Percentiles rank a stretch among this genome's conserved stretches.
Evolutionary conservation across 306 rosid species (phyloP).

Genomic region (Quercus agrifolia): DNA sequence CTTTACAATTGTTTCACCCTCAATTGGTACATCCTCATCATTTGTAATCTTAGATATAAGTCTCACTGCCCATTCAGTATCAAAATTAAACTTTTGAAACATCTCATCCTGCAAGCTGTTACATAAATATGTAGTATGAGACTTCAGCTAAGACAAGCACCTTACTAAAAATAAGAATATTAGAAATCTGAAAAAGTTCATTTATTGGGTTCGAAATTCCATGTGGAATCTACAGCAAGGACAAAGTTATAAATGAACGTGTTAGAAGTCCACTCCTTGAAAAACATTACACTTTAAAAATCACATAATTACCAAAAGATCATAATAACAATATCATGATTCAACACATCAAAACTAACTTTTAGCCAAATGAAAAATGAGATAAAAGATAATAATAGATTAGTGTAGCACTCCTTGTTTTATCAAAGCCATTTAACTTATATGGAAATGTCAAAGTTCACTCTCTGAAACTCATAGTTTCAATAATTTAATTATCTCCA

Average conservation of each 20-base stretch:
- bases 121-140: slow-evolving; percentile 27
- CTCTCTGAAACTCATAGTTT: too few relatives aligned
- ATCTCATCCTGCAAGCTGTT: slow-evolving; percentile 97
- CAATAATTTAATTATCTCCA: too few relatives aligned
- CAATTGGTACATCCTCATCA: slow-evolving; percentile 92
- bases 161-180: slow-evolving; percentile 2
- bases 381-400: too few relatives aligned
- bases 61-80: slow-evolving; percentile 94
- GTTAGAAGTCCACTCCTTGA: not conserved
- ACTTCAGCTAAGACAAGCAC: slow-evolving; percentile 5
- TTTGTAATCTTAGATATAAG: slow-evolving; percentile 88
- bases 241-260: not conserved
- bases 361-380: too few relatives aligned
- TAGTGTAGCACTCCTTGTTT: too few relatives aligned
- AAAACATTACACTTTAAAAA: not conserved
- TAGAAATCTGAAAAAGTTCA: not conserved
- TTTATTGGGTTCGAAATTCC: not conserved
- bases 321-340: too few relatives aligned
- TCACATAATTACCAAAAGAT: not conserved
- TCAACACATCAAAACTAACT: too few relatives aligned
- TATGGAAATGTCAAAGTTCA: too few relatives aligned
- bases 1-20: slow-evolving; percentile 76
- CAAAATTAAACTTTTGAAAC: slow-evolving; percentile 95
- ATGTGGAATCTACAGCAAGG: not conserved
- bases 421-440: too few relatives aligned